Evolutionary conservation across 2,329 filamentous ascomycete genomes (phyloP), one percentile per base, ranked within the genome.

Genomic region (Hawksworthiomyces lignivorus): DNA sequence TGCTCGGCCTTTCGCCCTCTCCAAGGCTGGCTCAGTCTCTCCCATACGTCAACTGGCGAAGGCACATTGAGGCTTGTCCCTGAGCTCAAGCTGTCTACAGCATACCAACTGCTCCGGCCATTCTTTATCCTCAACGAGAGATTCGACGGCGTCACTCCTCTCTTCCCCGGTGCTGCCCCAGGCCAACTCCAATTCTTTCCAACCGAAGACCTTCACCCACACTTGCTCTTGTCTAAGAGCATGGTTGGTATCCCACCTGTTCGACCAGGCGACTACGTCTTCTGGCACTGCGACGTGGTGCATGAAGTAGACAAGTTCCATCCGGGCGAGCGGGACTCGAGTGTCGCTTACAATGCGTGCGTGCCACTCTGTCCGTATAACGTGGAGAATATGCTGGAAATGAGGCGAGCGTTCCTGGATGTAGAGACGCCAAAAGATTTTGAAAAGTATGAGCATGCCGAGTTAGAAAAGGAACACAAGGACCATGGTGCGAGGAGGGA

Each of bases 221-320:
- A 82, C 50, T 65, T 84, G 7, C 62, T 72, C 7, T 65, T 83
- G 3, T 59, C 69, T 14, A 59, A 67, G 11, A 74, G 73, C 1
- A 82, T 83, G 77, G 68, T 81, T 3, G 72, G 77, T 47, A 65
- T 82, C 12, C 80, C 80, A 0, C 61, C 61, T 4, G 77, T 83
- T 11, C 60, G 67, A 32, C 80, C 80, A 0, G 80, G 80, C 7
- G 80, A 84, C 56, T 83, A 76, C 51, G 77, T 83, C 7, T 73
- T 71, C 28, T 84, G 77, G 77, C 78, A 82, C 54, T 81, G 77
- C 55, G 74, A 78, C 41, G 9, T 38, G 4, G 26, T 30, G 4
- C 36, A 38, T 19, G 26, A 29, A 18, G 36, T 38, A 4, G 32
- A 36, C n/a, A 31, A 26, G 33, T 31, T 20, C 18, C 24, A 36